Evolutionary conservation across 2,329 filamentous ascomycete genomes (phyloP).

Genomic region (Penicillium janthinellum): DNA sequence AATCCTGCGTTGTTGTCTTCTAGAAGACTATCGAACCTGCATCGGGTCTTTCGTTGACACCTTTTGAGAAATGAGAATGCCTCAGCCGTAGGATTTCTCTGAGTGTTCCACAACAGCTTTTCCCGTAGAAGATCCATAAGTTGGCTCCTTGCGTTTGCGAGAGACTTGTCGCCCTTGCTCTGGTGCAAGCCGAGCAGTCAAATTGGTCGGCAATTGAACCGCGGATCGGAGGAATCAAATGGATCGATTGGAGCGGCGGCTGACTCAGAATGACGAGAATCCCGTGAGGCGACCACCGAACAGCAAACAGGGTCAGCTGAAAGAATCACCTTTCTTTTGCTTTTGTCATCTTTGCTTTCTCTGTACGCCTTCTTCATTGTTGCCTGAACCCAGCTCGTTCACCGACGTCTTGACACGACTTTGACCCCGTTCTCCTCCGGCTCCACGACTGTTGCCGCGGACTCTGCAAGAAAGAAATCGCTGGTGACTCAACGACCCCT

Average conservation of each 20-base stretch:
- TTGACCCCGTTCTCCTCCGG: not conserved
- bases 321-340: not conserved
- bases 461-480: slow-evolving; percentile 4
- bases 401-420: not conserved
- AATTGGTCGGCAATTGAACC: not conserved
- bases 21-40: not conserved
- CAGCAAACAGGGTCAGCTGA: not conserved
- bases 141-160: not conserved
- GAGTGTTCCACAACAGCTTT: not conserved
- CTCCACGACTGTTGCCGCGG: slow-evolving; percentile 2
- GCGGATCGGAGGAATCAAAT: not conserved
- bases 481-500: slow-evolving; percentile 28
- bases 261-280: slow-evolving; percentile 24
- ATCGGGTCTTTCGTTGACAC: not conserved
- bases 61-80: not conserved
- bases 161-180: not conserved
- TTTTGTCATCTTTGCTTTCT: not conserved
- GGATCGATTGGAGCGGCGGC: slow-evolving; percentile 6
- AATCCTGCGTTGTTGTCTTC: not conserved
- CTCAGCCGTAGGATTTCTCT: not conserved
- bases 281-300: slow-evolving; percentile 9
- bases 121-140: no score
- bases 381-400: not conserved
- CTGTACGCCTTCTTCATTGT: not conserved
- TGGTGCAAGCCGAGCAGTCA: not conserved